A percentile compares a stretch with the other conserved stretches of the same genome.
Evolutionary conservation across 169 alveolate genomes (phyloP).

Genomic region (Plasmodium adleri): DNA sequence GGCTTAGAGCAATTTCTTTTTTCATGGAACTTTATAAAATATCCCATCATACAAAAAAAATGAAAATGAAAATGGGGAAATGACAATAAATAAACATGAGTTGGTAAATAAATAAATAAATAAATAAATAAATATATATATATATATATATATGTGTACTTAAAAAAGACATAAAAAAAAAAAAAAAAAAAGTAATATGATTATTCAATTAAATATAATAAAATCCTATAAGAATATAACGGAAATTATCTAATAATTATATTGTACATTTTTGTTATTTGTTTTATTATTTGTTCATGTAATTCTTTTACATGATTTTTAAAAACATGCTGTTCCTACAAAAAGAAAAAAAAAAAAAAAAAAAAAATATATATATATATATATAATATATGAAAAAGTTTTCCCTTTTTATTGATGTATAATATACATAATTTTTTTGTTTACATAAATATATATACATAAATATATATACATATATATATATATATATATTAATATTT

Average conservation of each 20-base stretch:
- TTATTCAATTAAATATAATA: not conserved
- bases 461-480: not conserved
- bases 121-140: not conserved
- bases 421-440: not conserved
- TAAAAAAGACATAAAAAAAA: conserved; percentile 3
- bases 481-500: not conserved
- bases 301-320: conserved; percentile 42
- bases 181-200: conserved; percentile 1
- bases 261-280: conserved; percentile 19
- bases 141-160: no score
- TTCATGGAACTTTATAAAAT: conserved; percentile 59
- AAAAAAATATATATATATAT: not conserved
- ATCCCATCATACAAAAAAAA: conserved; percentile 28
- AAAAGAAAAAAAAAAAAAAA: conserved; percentile 2
- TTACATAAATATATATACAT: conserved; percentile 1
- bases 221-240: not conserved
- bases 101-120: not conserved
- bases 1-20: conserved; percentile 73
- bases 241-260: conserved; percentile 30
- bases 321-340: conserved; percentile 49
- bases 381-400: not conserved
- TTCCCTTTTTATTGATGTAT: not conserved
- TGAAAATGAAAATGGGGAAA: not conserved
- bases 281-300: conserved; percentile 23
- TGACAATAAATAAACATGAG: not conserved